Conservation (phyloP, 169 alveolate genomes). For the Eimeria maxima region DNA sequence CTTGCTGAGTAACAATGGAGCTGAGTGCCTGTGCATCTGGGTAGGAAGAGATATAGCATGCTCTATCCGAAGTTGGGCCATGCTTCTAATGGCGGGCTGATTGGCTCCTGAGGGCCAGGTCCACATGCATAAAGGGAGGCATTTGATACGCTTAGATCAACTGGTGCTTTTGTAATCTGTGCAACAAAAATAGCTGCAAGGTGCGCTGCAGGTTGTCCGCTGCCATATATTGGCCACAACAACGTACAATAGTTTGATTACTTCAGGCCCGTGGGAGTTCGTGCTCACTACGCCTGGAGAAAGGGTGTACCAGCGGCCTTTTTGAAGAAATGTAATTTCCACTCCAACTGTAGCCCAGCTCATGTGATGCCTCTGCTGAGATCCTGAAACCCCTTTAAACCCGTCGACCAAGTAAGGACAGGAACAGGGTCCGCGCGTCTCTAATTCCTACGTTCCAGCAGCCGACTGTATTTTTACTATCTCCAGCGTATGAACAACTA, state of each 20-base stretch:
- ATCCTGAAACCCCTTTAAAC: neutral
- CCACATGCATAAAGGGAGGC: too few species aligned
- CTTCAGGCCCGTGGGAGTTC: too few species aligned
- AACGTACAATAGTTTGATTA: too few species aligned
- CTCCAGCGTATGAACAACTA: too few species aligned
- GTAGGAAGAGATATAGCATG: neutral
- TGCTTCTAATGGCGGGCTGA: neutral
- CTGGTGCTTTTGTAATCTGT: neutral
- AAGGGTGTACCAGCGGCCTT: too few species aligned
- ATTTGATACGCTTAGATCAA: neutral
- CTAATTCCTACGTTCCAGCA: neutral
- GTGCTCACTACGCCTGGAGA: too few species aligned
- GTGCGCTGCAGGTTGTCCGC: neutral
- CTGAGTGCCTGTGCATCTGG: neutral
- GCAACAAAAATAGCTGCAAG: neutral
- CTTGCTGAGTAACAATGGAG: neutral
- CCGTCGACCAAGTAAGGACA: neutral
- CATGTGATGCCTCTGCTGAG: neutral
- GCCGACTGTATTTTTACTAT: too few species aligned
- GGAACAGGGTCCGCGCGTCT: neutral
- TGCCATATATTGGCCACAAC: neutral
- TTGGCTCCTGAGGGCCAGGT: neutral
- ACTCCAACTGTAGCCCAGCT: neutral
- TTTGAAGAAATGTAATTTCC: too few species aligned
- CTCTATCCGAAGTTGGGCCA: neutral